phyloP scores from a whole-genome alignment of 2,329 filamentous ascomycete genomes.

The Lachnellula cervina region DNA sequence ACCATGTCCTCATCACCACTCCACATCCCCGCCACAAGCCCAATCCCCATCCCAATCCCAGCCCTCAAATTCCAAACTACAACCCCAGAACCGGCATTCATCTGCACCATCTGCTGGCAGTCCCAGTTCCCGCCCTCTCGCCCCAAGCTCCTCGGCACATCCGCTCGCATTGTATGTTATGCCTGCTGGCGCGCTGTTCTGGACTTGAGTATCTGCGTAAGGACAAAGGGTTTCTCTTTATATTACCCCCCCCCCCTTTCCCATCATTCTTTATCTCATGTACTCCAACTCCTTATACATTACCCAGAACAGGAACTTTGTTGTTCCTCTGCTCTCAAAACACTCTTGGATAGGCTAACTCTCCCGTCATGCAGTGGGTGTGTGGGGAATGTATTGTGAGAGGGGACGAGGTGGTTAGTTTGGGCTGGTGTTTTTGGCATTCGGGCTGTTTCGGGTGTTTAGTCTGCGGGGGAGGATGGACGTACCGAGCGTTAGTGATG shows the following conservation, averaged over 20 bases:
- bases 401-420: conserved; percentile 50
- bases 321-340: no score
- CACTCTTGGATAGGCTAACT: no score
- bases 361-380: conserved; percentile 36
- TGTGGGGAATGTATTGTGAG: conserved; percentile 52
- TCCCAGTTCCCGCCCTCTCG: conserved; percentile 33
- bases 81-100: conserved; percentile 35
- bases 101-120: conserved; percentile 53
- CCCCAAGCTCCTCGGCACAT: conserved; percentile 39
- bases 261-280: no score
- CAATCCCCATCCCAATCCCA: not conserved
- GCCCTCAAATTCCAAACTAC: not conserved
- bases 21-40: not conserved
- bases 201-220: conserved; percentile 46
- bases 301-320: no score
- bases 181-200: conserved; percentile 44
- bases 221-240: no score
- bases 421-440: conserved; percentile 61
- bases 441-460: conserved; percentile 51
- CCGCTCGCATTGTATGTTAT: conserved; percentile 45
- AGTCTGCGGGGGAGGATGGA: conserved; percentile 40
- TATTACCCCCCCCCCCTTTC: no score
- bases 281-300: no score
- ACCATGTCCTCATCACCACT: not conserved
- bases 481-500: conserved; percentile 19